These are phyloP conservation scores for Plasmopara muralis DNA, from an alignment of 352 stramenopile species.

Conservation along the genomic window DNA sequence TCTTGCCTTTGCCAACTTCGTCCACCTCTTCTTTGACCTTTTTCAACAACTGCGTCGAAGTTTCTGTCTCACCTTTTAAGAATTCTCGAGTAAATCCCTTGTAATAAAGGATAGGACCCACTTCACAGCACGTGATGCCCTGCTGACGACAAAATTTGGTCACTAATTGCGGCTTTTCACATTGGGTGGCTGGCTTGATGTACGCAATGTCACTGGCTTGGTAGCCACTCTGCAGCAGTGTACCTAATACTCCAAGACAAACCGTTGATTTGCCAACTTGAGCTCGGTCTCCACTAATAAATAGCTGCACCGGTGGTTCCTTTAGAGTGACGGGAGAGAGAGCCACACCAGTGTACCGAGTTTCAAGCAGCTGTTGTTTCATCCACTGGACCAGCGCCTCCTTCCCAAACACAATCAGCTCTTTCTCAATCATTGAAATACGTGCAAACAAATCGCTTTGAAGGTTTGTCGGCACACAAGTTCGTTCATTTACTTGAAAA, in stretches of 20 bases:
- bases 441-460: slow-evolving; percentile 19
- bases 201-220: slow-evolving; percentile 86
- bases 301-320: slow-evolving; percentile 40
- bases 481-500: slow-evolving; percentile 14
- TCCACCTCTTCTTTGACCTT: slow-evolving; percentile 85
- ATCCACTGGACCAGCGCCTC: slow-evolving; percentile 28
- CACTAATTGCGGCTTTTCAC: slow-evolving; percentile 92
- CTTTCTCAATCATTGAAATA: slow-evolving; percentile 20
- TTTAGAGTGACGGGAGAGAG: neutral
- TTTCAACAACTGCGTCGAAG: slow-evolving; percentile 72
- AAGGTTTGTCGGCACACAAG: neutral
- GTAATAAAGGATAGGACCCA: slow-evolving; percentile 96
- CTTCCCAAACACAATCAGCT: slow-evolving; percentile 25
- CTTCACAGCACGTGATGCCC: slow-evolving; percentile 81
- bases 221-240: slow-evolving; percentile 73
- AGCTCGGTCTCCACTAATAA: slow-evolving; percentile 71
- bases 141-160: slow-evolving; percentile 88
- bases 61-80: slow-evolving; percentile 87
- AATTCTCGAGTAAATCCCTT: slow-evolving; percentile 96
- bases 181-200: slow-evolving; percentile 98
- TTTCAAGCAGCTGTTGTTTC: slow-evolving; percentile 30
- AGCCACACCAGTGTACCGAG: slow-evolving; percentile 10
- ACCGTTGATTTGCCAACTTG: slow-evolving; percentile 96
- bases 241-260: slow-evolving; percentile 91
- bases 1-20: slow-evolving; percentile 80